phyloP scores from a whole-genome alignment of 768 basidiomycete genomes.

The Butyriboletus loyo region DNA sequence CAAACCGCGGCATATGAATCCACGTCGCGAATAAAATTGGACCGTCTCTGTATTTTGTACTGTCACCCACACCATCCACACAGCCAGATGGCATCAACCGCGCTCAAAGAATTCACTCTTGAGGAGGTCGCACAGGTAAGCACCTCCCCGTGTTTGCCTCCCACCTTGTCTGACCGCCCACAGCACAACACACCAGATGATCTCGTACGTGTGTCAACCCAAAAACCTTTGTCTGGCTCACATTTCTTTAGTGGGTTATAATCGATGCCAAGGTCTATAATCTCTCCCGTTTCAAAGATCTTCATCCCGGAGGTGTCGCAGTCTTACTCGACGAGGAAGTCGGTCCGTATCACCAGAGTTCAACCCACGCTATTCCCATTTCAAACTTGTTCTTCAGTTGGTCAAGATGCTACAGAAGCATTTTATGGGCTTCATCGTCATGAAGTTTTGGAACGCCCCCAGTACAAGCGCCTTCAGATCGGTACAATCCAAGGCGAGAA shows the following conservation, averaged over 20 bases:
- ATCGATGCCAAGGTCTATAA: constrained; percentile 85
- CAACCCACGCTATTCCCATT: neutral
- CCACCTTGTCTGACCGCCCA: neutral
- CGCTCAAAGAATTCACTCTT: constrained; percentile 47
- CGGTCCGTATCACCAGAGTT: constrained; percentile 42
- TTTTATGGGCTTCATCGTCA: constrained; percentile 89
- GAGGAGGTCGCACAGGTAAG: constrained; percentile 58
- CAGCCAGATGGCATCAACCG: constrained; percentile 26
- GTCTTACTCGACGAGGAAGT: constrained; percentile 79
- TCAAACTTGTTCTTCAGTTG: constrained; percentile 44
- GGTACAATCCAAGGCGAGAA: constrained; percentile 68
- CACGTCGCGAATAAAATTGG: constrained; percentile 1
- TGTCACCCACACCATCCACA: neutral
- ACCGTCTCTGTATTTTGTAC: neutral
- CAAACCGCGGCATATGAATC: neutral
- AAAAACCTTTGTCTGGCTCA: neutral
- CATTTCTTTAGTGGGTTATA: constrained; percentile 62
- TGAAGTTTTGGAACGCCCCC: constrained; percentile 75
- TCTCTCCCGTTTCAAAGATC: constrained; percentile 69
- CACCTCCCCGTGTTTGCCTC: neutral
- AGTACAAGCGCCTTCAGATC: constrained; percentile 70
- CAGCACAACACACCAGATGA: constrained; percentile 79
- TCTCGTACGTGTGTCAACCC: constrained; percentile 44
- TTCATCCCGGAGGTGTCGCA: constrained; percentile 81
- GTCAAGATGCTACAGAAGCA: constrained; percentile 81